Evolutionary conservation across 129 eudicot genomes (phyloP).

Genomic region (Flaveria bidentis): DNA sequence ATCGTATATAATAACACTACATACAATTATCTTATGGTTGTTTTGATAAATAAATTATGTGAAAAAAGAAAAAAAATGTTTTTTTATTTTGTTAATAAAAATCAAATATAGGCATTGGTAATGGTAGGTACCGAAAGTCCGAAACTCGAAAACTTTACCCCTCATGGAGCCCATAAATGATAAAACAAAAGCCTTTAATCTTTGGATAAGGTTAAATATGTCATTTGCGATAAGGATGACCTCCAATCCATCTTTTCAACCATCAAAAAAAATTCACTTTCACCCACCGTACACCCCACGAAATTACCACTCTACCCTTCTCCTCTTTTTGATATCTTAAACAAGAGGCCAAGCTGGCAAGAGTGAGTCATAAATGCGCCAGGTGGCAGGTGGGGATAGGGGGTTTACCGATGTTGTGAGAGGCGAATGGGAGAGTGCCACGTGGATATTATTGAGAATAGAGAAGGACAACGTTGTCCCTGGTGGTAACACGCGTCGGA

Average conservation of each 20-base stretch:
- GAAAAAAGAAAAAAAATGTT: too few relatives aligned
- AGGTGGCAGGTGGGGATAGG: conserved; percentile 36
- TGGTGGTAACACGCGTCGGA: conserved; percentile 42
- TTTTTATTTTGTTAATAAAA: too few relatives aligned
- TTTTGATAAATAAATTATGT: too few relatives aligned
- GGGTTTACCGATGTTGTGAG: conserved; percentile 16
- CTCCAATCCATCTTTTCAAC: background rate
- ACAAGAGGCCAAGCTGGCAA: conserved; percentile 25
- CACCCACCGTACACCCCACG: background rate
- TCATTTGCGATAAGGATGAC: conserved; percentile 34
- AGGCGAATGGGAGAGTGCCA: conserved; percentile 23
- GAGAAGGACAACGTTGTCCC: conserved; percentile 36
- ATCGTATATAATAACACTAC: too few relatives aligned
- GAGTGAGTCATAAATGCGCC: conserved; percentile 19
- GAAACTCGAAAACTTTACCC: conserved; percentile 14
- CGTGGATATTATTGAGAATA: background rate
- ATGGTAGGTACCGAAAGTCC: too few relatives aligned
- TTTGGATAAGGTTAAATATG: conserved; percentile 31
- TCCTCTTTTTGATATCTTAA: background rate
- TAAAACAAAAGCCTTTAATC: conserved; percentile 13
- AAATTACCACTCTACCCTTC: background rate
- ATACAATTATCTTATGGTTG: too few relatives aligned
- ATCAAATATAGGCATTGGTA: too few relatives aligned
- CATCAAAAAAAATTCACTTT: background rate
- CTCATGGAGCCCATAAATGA: conserved; percentile 4